Evolutionary conservation across 306 rosid genomes (phyloP).

Genomic region (Vigna nakashimae): DNA sequence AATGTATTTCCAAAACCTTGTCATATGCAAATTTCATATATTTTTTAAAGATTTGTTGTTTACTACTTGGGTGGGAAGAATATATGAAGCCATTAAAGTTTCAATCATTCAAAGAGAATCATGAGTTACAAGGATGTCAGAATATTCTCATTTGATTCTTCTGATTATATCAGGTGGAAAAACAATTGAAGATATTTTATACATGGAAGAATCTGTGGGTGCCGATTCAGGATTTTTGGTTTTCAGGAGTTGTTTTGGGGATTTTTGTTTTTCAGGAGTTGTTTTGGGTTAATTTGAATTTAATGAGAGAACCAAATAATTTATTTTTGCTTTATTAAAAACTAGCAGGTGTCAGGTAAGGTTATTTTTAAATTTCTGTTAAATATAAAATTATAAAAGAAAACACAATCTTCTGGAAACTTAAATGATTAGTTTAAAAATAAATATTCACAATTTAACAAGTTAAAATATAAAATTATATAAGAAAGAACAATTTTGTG

Average conservation of each 20-base stretch:
- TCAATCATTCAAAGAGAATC: neutral
- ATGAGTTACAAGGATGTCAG: neutral
- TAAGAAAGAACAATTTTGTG: too few relatives aligned
- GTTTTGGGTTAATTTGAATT: neutral
- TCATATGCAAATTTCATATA: too few relatives aligned
- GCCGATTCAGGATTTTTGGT: neutral
- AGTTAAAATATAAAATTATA: neutral
- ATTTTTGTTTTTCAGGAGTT: neutral
- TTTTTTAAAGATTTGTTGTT: neutral
- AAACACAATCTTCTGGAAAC: neutral
- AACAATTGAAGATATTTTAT: neutral
- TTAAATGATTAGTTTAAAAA: neutral
- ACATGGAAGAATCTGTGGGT: neutral
- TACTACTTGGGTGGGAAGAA: neutral
- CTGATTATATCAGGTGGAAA: neutral
- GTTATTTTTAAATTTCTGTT: neutral
- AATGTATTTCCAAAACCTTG: too few relatives aligned
- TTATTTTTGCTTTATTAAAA: neutral
- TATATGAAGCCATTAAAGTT: neutral
- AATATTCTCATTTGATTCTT: neutral
- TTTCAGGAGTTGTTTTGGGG: neutral
- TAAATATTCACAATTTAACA: too few relatives aligned
- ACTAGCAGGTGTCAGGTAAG: neutral
- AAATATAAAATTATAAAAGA: neutral
- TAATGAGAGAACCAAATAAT: neutral